These are phyloP conservation scores for Scytalidium lignicola DNA, from an alignment of 2,329 filamentous ascomycete genomes.

Conservation along the genomic window DNA sequence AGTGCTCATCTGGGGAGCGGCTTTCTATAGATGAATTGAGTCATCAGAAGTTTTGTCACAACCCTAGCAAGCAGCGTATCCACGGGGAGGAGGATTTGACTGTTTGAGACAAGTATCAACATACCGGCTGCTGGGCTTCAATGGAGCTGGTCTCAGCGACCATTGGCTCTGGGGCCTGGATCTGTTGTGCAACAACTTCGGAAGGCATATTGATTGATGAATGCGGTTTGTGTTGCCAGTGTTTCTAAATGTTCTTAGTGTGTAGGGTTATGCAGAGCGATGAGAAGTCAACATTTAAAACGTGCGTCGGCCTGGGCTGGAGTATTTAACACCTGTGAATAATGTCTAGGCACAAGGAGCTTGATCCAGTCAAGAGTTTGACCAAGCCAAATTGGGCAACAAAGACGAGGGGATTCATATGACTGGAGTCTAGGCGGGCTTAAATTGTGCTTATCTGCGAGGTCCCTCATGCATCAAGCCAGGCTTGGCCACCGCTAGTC, in stretches of 20 bases:
- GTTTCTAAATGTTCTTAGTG: neutral
- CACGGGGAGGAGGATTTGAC: neutral
- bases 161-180: slow-evolving; percentile 24
- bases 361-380: neutral
- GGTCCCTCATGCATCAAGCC: neutral
- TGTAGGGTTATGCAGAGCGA: neutral
- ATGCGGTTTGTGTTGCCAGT: neutral
- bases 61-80: neutral
- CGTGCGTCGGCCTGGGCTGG: neutral
- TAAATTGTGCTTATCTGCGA: neutral
- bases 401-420: neutral
- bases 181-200: slow-evolving; percentile 21
- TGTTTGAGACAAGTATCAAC: slow-evolving; percentile 1
- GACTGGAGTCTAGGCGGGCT: neutral
- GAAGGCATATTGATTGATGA: slow-evolving; percentile 20
- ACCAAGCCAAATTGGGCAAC: neutral
- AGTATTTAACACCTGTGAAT: neutral
- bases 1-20: slow-evolving; percentile 12
- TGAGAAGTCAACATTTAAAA: neutral
- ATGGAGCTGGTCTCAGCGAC: slow-evolving; percentile 13
- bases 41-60: slow-evolving; percentile 2
- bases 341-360: neutral
- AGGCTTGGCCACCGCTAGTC: too few species aligned
- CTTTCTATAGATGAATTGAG: slow-evolving; percentile 8
- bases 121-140: slow-evolving; percentile 22